A percentile compares a stretch with the other conserved stretches of the same genome.
phyloP scores from a whole-genome alignment of 768 basidiomycete genomes.

The Trametes elegans region DNA sequence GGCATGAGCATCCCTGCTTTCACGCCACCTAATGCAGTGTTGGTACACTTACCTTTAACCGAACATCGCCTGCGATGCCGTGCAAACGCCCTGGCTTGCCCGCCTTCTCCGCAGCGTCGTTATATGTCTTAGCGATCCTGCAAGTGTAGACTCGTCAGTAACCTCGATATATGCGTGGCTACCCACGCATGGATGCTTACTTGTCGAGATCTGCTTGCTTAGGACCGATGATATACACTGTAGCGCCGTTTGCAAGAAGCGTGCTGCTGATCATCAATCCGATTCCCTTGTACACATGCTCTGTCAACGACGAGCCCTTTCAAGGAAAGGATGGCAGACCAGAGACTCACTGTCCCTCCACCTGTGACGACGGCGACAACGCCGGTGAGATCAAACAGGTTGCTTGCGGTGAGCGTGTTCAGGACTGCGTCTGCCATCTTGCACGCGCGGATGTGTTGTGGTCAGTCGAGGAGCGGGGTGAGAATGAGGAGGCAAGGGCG shows the following conservation, averaged over 20 bases:
- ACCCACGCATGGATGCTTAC: constrained; percentile 24
- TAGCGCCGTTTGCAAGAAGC: constrained; percentile 46
- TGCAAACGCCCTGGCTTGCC: constrained; percentile 36
- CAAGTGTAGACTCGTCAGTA: neutral
- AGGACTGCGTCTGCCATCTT: constrained; percentile 27
- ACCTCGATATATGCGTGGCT: neutral
- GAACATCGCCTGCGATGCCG: constrained; percentile 41
- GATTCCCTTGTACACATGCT: constrained; percentile 37
- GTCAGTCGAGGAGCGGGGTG: too few species aligned
- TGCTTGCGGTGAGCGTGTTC: constrained; percentile 34
- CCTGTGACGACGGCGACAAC: constrained; percentile 47
- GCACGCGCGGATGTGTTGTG: too few species aligned
- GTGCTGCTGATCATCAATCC: constrained; percentile 50
- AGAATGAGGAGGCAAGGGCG: too few species aligned
- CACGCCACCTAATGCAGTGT: neutral
- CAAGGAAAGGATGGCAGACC: neutral
- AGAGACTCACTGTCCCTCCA: constrained; percentile 38
- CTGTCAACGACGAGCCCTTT: neutral
- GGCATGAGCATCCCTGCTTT: too few species aligned
- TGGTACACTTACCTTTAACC: constrained; percentile 33
- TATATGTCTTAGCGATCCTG: constrained; percentile 38
- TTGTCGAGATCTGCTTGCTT: constrained; percentile 40
- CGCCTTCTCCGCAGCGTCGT: constrained; percentile 33
- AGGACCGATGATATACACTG: constrained; percentile 47
- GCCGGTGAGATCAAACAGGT: constrained; percentile 42